These are phyloP conservation scores for Tripidium arundinaceum DNA, from an alignment of 202 grass and related monocot genomes.

Conservation along the genomic window DNA sequence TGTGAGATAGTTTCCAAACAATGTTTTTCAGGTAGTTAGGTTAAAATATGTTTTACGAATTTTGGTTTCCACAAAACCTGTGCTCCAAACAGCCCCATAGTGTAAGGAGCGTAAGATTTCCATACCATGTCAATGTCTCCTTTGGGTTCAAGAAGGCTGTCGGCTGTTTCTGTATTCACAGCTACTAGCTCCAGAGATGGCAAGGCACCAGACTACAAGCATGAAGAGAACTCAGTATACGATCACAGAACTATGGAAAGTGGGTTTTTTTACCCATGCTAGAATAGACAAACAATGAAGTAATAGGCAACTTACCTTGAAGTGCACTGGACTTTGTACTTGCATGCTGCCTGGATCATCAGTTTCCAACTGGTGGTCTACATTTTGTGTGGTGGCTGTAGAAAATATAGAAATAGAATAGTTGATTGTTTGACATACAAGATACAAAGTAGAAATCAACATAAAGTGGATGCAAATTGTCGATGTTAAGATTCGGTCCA, in stretches of 20 bases:
- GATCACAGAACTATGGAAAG: background rate
- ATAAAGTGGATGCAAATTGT: background rate
- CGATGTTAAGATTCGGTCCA: background rate
- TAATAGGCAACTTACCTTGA: slow-evolving; percentile 16
- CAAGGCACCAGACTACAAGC: slow-evolving; percentile 22
- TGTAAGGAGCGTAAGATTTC: background rate
- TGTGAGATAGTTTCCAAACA: background rate
- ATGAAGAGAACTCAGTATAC: background rate
- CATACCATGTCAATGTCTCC: slow-evolving; percentile 38
- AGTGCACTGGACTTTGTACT: slow-evolving; percentile 7
- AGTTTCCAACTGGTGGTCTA: slow-evolving; percentile 12
- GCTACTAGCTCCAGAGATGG: slow-evolving; percentile 21
- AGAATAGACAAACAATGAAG: background rate
- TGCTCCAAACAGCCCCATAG: background rate
- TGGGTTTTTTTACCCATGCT: background rate
- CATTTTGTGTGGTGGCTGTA: slow-evolving; percentile 10
- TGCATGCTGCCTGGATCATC: background rate
- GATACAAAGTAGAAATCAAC: background rate
- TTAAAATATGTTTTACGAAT: background rate
- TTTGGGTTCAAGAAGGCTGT: slow-evolving; percentile 2
- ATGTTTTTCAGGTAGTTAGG: background rate
- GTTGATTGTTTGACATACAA: background rate
- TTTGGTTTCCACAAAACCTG: background rate
- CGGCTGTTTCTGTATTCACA: background rate
- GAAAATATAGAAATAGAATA: background rate